Conservation (phyloP, 495 filamentous ascomycete genomes). For the Penicillium mononematosum region DNA sequence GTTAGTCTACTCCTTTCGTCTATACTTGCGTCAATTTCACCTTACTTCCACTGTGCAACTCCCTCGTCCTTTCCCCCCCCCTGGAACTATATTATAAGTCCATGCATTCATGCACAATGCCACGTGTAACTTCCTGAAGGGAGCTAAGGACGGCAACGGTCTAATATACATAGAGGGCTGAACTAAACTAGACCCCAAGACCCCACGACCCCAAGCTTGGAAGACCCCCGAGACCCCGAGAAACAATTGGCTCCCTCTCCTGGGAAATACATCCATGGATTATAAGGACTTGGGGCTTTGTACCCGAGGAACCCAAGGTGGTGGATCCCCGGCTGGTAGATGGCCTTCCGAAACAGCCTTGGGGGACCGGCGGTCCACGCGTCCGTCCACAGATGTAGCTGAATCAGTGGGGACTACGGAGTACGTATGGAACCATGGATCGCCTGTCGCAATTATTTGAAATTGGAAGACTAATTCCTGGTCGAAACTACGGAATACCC, state of each 20-base stretch:
- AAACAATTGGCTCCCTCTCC: too few relatives aligned
- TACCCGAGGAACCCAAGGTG: constrained; percentile 3
- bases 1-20: constrained; percentile 1
- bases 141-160: neutral
- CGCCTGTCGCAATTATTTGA: constrained; percentile 15
- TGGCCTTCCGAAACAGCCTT: neutral
- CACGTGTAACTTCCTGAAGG: neutral
- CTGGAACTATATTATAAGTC: neutral
- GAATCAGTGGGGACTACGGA: neutral
- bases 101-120: neutral
- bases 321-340: constrained; percentile 12
- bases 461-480: constrained; percentile 24
- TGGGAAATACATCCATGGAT: neutral
- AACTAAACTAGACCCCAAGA: too few relatives aligned
- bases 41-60: neutral
- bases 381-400: neutral
- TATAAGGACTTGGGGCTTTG: constrained; percentile 9
- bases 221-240: too few relatives aligned
- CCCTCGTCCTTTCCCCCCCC: neutral
- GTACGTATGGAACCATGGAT: neutral
- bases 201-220: too few relatives aligned
- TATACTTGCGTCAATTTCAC: neutral
- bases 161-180: neutral
- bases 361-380: constrained; percentile 2
- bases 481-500: neutral